Conservation (phyloP, 306 rosid species). For the Pachyrhizus erosus region DNA sequence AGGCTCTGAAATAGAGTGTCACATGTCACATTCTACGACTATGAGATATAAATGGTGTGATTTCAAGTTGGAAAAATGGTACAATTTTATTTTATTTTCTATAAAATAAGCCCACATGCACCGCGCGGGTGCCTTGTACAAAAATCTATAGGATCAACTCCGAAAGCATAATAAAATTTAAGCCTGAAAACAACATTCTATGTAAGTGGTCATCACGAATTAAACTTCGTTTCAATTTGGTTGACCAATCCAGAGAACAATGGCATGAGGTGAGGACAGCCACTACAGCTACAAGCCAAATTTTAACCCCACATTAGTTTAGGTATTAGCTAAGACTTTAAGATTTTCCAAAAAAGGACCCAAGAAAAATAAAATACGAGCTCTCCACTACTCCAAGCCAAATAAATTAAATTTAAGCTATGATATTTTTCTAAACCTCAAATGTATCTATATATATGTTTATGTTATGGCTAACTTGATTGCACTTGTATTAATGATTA, state of each 20-base stretch:
- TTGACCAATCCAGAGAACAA: slow-evolving; percentile 44
- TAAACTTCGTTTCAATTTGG: slow-evolving; percentile 16
- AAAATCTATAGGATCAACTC: neutral
- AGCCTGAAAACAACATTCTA: slow-evolving; percentile 15
- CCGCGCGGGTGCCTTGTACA: neutral
- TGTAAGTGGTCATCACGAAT: slow-evolving; percentile 49
- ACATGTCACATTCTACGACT: neutral
- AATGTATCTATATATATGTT: neutral
- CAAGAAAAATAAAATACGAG: slow-evolving; percentile 65
- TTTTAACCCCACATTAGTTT: slow-evolving; percentile 4
- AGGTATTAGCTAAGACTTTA: neutral
- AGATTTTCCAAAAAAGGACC: neutral
- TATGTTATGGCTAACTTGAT: slow-evolving; percentile 14
- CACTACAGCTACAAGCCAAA: slow-evolving; percentile 35
- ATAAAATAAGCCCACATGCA: slow-evolving; percentile 20
- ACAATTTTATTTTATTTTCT: neutral
- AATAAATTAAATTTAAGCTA: neutral
- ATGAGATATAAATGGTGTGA: neutral
- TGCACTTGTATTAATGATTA: slow-evolving; percentile 2
- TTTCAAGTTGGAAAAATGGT: neutral
- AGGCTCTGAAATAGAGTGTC: neutral
- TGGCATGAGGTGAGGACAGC: slow-evolving; percentile 30
- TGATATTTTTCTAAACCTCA: neutral
- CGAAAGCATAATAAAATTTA: neutral
- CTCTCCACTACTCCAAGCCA: slow-evolving; percentile 58